Evolutionary conservation across 1,139 yeast species (phyloP).

Genomic region (Blastobotrys niveus): DNA sequence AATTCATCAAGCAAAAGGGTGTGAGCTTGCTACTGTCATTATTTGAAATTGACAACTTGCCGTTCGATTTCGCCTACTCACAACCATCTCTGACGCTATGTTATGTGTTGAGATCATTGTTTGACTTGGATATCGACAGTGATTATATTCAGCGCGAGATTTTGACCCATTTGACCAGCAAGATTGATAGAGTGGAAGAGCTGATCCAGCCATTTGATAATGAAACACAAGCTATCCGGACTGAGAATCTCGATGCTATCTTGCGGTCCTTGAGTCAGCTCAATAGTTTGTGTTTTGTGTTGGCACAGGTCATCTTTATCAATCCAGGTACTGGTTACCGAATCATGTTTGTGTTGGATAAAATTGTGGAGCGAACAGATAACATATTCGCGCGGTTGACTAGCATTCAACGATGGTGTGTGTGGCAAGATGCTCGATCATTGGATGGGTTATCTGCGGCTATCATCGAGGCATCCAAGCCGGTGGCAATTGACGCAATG

Average conservation of each 20-base stretch:
- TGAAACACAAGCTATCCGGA: slow-evolving; percentile 14
- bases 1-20: slow-evolving; percentile 33
- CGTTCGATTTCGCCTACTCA: slow-evolving; percentile 35
- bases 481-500: slow-evolving; percentile 23
- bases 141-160: slow-evolving; percentile 23
- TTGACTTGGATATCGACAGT: slow-evolving; percentile 29
- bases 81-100: slow-evolving; percentile 30
- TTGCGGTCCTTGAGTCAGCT: slow-evolving; percentile 21
- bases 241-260: slow-evolving; percentile 18
- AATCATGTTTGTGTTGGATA: slow-evolving; percentile 25
- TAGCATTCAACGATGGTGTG: slow-evolving; percentile 25
- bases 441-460: slow-evolving; percentile 18
- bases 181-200: slow-evolving; percentile 16
- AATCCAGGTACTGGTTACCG: slow-evolving; percentile 32
- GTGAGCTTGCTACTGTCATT: slow-evolving; percentile 26
- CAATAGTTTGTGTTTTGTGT: slow-evolving; percentile 24
- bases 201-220: slow-evolving; percentile 7
- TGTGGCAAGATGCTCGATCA: slow-evolving; percentile 28
- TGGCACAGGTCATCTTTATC: slow-evolving; percentile 29
- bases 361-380: slow-evolving; percentile 15
- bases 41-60: slow-evolving; percentile 29
- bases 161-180: slow-evolving; percentile 11
- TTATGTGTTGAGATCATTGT: slow-evolving; percentile 25
- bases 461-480: slow-evolving; percentile 25
- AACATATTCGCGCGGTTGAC: slow-evolving; percentile 19